phyloP scores from a whole-genome alignment of 176 grass and related monocot species.

The Bromus sterilis region DNA sequence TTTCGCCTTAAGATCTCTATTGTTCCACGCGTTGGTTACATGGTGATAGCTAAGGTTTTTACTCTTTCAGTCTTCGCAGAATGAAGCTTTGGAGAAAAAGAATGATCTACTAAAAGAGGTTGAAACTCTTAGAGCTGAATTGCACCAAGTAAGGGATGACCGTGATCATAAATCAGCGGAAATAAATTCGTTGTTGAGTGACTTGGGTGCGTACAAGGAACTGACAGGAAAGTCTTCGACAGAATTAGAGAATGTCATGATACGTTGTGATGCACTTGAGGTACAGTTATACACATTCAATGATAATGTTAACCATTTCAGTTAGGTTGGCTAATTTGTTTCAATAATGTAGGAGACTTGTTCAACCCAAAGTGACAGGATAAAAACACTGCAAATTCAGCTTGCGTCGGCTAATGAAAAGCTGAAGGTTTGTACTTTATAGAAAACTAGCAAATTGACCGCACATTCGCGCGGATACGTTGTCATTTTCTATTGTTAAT shows the following conservation, averaged over 20 bases:
- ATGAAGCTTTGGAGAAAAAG: slow-evolving; percentile 59
- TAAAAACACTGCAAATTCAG: slow-evolving; percentile 46
- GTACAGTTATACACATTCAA: slow-evolving; percentile 10
- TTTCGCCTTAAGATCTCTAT: background rate
- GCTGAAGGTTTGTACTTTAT: slow-evolving; percentile 30
- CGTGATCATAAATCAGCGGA: slow-evolving; percentile 37
- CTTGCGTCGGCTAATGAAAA: slow-evolving; percentile 55
- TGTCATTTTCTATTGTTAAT: too few relatives aligned
- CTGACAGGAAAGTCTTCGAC: slow-evolving; percentile 27
- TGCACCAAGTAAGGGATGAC: slow-evolving; percentile 68
- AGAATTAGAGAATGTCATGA: slow-evolving; percentile 40
- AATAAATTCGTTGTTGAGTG: slow-evolving; percentile 31
- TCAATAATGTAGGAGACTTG: slow-evolving; percentile 36
- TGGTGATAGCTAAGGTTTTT: background rate
- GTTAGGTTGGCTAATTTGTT: background rate
- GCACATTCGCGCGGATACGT: too few relatives aligned
- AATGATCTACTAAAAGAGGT: slow-evolving; percentile 57
- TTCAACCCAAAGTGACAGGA: slow-evolving; percentile 39
- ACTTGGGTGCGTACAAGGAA: slow-evolving; percentile 45
- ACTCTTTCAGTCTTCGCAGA: slow-evolving; percentile 49
- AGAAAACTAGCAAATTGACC: too few relatives aligned
- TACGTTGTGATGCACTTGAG: slow-evolving; percentile 43
- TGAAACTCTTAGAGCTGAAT: slow-evolving; percentile 44
- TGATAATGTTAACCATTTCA: background rate
- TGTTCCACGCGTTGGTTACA: background rate